Percentiles rank a stretch among this genome's conserved stretches.
phyloP scores from a whole-genome alignment of 2,329 filamentous ascomycete species.

The Curvularia hawaiiensis region DNA sequence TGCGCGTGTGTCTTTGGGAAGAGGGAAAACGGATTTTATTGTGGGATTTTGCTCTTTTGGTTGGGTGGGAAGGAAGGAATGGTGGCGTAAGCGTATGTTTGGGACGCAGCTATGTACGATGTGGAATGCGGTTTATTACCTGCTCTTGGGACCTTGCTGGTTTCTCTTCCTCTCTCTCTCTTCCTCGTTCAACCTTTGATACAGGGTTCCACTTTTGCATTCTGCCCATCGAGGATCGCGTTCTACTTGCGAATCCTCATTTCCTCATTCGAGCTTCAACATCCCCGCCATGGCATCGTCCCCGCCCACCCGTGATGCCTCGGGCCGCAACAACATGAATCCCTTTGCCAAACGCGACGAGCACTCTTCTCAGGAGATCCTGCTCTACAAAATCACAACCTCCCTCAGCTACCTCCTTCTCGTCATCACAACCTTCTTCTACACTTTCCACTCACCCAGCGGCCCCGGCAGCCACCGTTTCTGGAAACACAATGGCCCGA shows the following conservation, averaged over 20 bases:
- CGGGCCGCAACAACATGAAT: constrained; percentile 61
- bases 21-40: background rate
- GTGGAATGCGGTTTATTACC: background rate
- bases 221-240: background rate
- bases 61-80: background rate
- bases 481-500: constrained; percentile 75
- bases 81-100: background rate
- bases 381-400: constrained; percentile 77
- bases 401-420: constrained; percentile 76
- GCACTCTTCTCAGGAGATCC: constrained; percentile 65
- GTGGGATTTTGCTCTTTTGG: background rate
- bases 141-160: background rate
- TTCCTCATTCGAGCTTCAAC: background rate
- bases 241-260: background rate
- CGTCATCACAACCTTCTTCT: constrained; percentile 74
- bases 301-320: background rate
- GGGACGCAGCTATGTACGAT: background rate
- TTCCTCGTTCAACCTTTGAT: background rate
- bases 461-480: constrained; percentile 64
- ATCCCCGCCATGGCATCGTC: background rate
- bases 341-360: constrained; percentile 75
- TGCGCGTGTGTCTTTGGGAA: background rate
- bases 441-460: constrained; percentile 70
- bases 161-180: background rate
- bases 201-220: background rate